Percentiles rank a stretch among this genome's conserved stretches.
These are phyloP conservation scores for Phytomonas francai DNA, from an alignment of 208 protist genomes.

Conservation along the genomic window DNA sequence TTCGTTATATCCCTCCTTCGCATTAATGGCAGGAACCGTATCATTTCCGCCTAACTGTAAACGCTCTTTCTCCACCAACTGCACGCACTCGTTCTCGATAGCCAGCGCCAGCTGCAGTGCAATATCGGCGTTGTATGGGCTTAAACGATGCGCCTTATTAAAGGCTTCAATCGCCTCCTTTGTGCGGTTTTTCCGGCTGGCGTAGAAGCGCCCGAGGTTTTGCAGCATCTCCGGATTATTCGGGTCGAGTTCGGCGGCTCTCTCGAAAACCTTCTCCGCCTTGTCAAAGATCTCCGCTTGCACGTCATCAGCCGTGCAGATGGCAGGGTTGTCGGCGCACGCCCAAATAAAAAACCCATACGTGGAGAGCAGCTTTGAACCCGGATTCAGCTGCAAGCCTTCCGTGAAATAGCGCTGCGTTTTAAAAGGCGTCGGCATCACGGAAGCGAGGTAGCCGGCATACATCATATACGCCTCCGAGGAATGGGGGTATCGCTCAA, in stretches of 20 bases:
- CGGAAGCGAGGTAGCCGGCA: constrained; percentile 54
- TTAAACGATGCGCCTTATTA: constrained; percentile 41
- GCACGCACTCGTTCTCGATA: constrained; percentile 52
- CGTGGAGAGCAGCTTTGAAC: constrained; percentile 29
- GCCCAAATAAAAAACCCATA: constrained; percentile 63
- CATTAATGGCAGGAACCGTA: neutral
- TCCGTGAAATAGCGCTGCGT: constrained; percentile 48
- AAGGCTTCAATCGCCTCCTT: constrained; percentile 55
- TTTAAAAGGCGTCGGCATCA: constrained; percentile 51
- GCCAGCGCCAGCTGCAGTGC: constrained; percentile 36
- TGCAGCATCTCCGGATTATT: constrained; percentile 28
- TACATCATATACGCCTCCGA: constrained; percentile 39
- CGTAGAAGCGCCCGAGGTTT: constrained; percentile 58
- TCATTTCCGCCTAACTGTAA: constrained; percentile 5
- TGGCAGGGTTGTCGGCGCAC: constrained; percentile 27
- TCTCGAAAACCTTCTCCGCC: constrained; percentile 40
- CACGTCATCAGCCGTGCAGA: constrained; percentile 23
- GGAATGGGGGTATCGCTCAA: constrained; percentile 24
- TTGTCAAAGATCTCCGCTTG: constrained; percentile 34
- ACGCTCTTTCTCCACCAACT: constrained; percentile 31
- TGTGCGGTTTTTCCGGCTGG: constrained; percentile 43
- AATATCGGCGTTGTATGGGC: constrained; percentile 45
- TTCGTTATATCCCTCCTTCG: no score
- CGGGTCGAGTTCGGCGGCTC: constrained; percentile 33
- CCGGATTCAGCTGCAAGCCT: constrained; percentile 37